Evolutionary conservation across 192 early-diverging fungal species (phyloP).

Genomic region (Gonapodya sp.): DNA sequence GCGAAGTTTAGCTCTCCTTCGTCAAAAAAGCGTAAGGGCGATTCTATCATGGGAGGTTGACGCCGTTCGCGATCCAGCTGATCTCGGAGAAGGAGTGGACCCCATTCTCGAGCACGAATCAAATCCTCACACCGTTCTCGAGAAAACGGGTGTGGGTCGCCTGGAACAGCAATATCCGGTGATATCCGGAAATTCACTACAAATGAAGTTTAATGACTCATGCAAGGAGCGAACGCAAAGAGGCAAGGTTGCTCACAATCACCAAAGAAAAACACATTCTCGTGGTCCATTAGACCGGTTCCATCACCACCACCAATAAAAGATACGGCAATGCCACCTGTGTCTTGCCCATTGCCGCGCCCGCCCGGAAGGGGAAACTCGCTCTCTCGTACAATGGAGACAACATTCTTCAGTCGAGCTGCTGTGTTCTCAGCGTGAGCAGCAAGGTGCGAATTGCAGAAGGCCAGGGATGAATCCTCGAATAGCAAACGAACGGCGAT

Average conservation of each 20-base stretch:
- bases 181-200: not conserved
- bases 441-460: conserved; percentile 78
- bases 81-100: conserved; percentile 47
- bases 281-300: conserved; percentile 66
- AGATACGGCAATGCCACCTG: conserved; percentile 22
- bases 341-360: conserved; percentile 13
- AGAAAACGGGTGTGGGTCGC: not conserved
- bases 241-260: conserved; percentile 38
- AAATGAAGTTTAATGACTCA: no score
- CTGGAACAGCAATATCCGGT: not conserved
- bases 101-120: conserved; percentile 28
- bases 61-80: conserved; percentile 40
- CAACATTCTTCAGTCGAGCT: conserved; percentile 64
- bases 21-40: conserved; percentile 48
- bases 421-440: conserved; percentile 68
- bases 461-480: conserved; percentile 71
- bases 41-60: conserved; percentile 15
- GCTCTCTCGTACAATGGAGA: conserved; percentile 55
- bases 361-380: conserved; percentile 27
- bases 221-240: no score
- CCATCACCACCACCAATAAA: conserved; percentile 84
- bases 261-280: conserved; percentile 48
- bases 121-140: not conserved
- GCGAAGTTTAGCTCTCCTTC: conserved; percentile 74
- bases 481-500: conserved; percentile 65